Conservation (phyloP, 1,284 basidiomycete species). For the Rhodotorula sp. region DNA sequence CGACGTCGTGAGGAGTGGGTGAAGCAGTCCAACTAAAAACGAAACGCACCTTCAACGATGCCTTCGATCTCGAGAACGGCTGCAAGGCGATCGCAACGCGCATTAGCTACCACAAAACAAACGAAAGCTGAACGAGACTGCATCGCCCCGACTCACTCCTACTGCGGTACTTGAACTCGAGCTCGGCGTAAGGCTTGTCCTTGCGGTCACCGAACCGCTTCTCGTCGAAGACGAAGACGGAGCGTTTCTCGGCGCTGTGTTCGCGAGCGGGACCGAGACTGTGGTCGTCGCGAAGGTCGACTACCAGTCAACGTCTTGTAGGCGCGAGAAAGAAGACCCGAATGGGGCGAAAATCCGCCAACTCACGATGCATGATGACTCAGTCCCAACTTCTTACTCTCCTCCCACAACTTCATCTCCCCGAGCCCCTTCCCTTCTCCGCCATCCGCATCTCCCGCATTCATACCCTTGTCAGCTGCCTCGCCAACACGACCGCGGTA, state of each 20-base stretch:
- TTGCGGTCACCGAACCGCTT: background rate
- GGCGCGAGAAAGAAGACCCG: background rate
- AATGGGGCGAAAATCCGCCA: background rate
- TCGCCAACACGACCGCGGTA: background rate
- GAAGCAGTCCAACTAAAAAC: background rate
- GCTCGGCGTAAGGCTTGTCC: background rate
- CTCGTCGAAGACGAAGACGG: background rate
- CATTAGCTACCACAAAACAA: too few relatives aligned
- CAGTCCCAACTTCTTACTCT: conserved; percentile 9
- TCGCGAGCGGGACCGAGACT: background rate
- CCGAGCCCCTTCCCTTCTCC: background rate
- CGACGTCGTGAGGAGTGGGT: too few relatives aligned
- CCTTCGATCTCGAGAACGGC: conserved; percentile 1
- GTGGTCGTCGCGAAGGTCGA: background rate
- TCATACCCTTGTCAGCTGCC: background rate
- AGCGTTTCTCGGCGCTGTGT: background rate
- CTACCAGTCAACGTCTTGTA: background rate
- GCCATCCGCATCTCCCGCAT: background rate
- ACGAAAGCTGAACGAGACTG: too few relatives aligned
- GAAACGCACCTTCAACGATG: background rate
- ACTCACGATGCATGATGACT: conserved; percentile 5
- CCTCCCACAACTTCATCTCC: background rate
- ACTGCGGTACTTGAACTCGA: conserved; percentile 2
- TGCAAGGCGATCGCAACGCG: too few relatives aligned
- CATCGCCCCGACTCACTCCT: too few relatives aligned